Evolutionary conservation across 2,329 filamentous ascomycete species (phyloP).

Genomic region (Chrysoporthe deuterocubensis): DNA sequence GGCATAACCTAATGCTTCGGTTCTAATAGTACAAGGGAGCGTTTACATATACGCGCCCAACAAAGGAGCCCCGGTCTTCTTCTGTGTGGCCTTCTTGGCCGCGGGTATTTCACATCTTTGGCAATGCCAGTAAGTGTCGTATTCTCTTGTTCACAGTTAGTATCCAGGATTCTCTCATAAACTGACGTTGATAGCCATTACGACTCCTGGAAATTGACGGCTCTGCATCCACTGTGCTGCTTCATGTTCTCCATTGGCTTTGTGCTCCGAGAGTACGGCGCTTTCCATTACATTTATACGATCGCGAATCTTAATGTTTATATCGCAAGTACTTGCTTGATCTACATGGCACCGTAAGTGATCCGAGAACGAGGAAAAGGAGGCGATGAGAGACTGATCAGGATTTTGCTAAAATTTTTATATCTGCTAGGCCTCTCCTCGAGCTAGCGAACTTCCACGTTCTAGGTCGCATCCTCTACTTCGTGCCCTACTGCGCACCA

Average conservation of each 20-base stretch:
- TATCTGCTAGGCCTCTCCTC: conserved; percentile 42
- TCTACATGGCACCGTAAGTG: conserved; percentile 45
- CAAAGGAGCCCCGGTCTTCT: conserved; percentile 44
- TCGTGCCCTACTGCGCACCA: conserved; percentile 58
- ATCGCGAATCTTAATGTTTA: conserved; percentile 37
- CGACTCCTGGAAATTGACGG: conserved; percentile 47
- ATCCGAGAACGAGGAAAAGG: neutral
- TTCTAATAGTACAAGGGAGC: conserved; percentile 32
- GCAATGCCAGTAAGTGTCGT: conserved; percentile 30
- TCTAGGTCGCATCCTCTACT: conserved; percentile 60
- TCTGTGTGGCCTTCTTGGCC: conserved; percentile 38
- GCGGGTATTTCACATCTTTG: conserved; percentile 37
- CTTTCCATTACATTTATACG: conserved; percentile 40
- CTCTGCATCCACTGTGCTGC: conserved; percentile 48
- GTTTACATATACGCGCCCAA: conserved; percentile 41
- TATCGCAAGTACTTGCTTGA: conserved; percentile 41
- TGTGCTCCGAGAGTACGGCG: conserved; percentile 48
- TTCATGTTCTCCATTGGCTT: conserved; percentile 50
- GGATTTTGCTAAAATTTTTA: neutral
- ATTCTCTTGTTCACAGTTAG: neutral
- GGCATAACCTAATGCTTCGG: neutral
- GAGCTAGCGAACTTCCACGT: conserved; percentile 62
- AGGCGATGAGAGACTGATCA: neutral
- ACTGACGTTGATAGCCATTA: conserved; percentile 38
- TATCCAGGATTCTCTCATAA: neutral